Evolutionary conservation across 495 filamentous ascomycete species (phyloP), one percentile per base, ranked within the genome.

Genomic region (Sphaerosporella brunnea): DNA sequence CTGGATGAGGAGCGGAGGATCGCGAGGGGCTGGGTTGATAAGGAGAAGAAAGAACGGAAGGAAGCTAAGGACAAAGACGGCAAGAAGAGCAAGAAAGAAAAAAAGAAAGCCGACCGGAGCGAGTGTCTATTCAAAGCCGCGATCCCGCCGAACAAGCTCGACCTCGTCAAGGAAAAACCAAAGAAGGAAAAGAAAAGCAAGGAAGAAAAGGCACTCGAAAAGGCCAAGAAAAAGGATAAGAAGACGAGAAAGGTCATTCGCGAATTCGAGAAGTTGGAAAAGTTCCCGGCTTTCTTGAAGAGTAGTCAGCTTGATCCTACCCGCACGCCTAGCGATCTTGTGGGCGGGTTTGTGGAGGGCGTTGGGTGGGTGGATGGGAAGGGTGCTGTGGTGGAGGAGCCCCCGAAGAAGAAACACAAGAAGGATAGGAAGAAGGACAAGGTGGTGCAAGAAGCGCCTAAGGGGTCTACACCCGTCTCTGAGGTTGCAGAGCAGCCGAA

Each of bases 11-110:
- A 69, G 23, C 70, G 90, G 30, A 78, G 79, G 55, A 78, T 97
- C 36, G 92, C 88, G 66, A 68, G 90, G 49, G 90, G 88, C 11
- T 96, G 90, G 90, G 88, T 81, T 7, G 79, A 79, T 32, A n/a
- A n/a, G n/a, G n/a, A n/a, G n/a, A n/a, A n/a, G n/a, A n/a, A n/a
- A n/a, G n/a, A n/a, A n/a, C n/a, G n/a, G n/a, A 68, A 78, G 3
- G n/a, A n/a, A n/a, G n/a, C n/a, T n/a, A n/a, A n/a, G n/a, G n/a
- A n/a, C n/a, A n/a, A n/a, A n/a, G n/a, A n/a, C n/a, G n/a, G n/a
- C n/a, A 26, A 50, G 36, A 34, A 35, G 16, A n/a, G n/a, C n/a
- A n/a, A n/a, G n/a, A n/a, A n/a, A n/a, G n/a, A n/a, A n/a, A 40
- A 34, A 20, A 38, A 37, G 16, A 38, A 24, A 15, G 36, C 40